Evolutionary conservation across 305 asterid species (phyloP).

Genomic region (Vinca major): DNA sequence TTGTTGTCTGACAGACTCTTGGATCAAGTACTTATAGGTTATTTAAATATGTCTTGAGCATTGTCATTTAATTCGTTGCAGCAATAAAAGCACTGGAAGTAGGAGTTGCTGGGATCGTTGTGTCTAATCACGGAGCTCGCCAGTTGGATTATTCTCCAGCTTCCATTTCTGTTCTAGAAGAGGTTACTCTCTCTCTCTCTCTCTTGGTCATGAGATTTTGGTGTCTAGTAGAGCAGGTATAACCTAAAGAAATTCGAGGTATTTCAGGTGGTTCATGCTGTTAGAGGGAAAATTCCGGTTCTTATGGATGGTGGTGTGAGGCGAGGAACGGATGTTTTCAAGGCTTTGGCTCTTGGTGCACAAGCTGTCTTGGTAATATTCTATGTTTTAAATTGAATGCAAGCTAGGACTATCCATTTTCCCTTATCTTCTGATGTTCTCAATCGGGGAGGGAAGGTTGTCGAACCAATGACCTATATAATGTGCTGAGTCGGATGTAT

Average conservation of each 20-base stretch:
- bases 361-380: slow-evolving; percentile 41
- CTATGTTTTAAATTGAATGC: background rate
- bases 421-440: background rate
- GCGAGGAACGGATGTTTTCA: slow-evolving; percentile 65
- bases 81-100: slow-evolving; percentile 54
- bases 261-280: slow-evolving; percentile 53
- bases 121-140: slow-evolving; percentile 67
- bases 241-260: background rate
- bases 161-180: slow-evolving; percentile 55
- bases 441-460: too few relatives aligned
- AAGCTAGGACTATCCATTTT: background rate
- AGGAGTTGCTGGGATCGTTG: slow-evolving; percentile 49
- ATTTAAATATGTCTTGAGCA: too few relatives aligned
- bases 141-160: slow-evolving; percentile 57
- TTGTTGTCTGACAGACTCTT: background rate
- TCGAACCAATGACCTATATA: too few relatives aligned
- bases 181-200: slow-evolving; percentile 24
- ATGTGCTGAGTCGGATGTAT: too few relatives aligned
- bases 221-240: background rate
- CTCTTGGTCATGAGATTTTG: background rate
- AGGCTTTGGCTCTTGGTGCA: slow-evolving; percentile 76
- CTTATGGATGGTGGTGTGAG: slow-evolving; percentile 61
- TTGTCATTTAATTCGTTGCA: slow-evolving; percentile 19
- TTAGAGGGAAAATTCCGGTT: slow-evolving; percentile 50
- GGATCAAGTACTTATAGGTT: background rate